Base-by-base conservation (phyloP, 306 rosid genomes). In the Chamaecrista fasciculata region DNA sequence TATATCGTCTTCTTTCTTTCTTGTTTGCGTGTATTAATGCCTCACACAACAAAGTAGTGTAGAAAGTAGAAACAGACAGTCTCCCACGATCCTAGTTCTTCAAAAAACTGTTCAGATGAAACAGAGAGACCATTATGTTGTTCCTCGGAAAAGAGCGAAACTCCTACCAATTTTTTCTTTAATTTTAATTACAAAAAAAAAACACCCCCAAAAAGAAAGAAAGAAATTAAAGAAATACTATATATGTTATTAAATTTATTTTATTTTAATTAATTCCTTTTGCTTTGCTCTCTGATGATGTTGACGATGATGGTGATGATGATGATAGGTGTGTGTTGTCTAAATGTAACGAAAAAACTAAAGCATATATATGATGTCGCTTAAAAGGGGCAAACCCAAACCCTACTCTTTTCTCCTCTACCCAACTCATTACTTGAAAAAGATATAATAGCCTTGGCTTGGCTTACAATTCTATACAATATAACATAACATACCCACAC, bases 131-230 rank as follows among this genome's bases (percentile, higher is more conserved):
- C 79, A 78, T 66, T 15, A 71, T 75, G 44, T 18, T 67, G 62
- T 60, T 47, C 86, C 83, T 82, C 78, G 86, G 78, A 78, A 82
- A 82, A 82, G 86, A 78, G 86, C 86, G 80, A 62, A 34, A 3
- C 71, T 49, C 63, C 36, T 4, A 19, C 49, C 69, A 20, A n/a
- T n/a, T n/a, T n/a, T n/a, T n/a, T n/a, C n/a, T n/a, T n/a, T n/a
- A n/a, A n/a, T n/a, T n/a, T n/a, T n/a, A n/a, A n/a, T n/a, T n/a
- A n/a, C n/a, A n/a, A n/a, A n/a, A n/a, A n/a, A n/a, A n/a, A n/a
- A n/a, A n/a, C n/a, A n/a, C n/a, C n/a, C n/a, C n/a, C n/a, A n/a
- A n/a, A n/a, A n/a, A n/a, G n/a, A n/a, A n/a, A n/a, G n/a, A n/a
- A n/a, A n/a, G n/a, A 40, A 39, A 19, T 21, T 5, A 44, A 53